Conservation (phyloP, 768 basidiomycete genomes). For the Hygrophoropsis aurantiaca region DNA sequence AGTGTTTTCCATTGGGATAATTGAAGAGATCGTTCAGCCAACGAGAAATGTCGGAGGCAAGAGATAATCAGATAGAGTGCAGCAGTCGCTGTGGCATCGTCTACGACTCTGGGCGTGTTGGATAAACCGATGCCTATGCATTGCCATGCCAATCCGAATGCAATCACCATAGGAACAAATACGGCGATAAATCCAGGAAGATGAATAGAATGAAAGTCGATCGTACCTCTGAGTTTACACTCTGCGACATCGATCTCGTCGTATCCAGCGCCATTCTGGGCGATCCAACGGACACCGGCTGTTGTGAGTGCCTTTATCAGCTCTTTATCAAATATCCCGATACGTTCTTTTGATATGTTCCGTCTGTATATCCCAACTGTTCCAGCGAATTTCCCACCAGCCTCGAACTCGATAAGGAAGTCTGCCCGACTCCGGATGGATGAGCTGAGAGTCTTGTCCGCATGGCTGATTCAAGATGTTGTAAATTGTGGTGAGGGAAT, state of each 20-base stretch:
- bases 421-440: slow-evolving; percentile 41
- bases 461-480: background rate
- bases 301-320: slow-evolving; percentile 44
- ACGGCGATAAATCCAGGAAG: background rate
- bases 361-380: slow-evolving; percentile 52
- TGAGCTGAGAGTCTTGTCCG: slow-evolving; percentile 40
- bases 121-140: slow-evolving; percentile 67
- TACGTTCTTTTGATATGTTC: slow-evolving; percentile 40
- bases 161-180: too few species aligned
- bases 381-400: slow-evolving; percentile 47
- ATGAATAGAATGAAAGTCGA: background rate
- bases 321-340: slow-evolving; percentile 50
- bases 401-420: slow-evolving; percentile 43
- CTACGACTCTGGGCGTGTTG: slow-evolving; percentile 82
- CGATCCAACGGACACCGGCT: slow-evolving; percentile 71
- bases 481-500: too few species aligned
- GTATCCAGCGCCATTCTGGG: slow-evolving; percentile 87
- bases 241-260: slow-evolving; percentile 78
- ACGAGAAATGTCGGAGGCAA: slow-evolving; percentile 64
- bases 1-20: background rate
- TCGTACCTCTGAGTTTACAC: slow-evolving; percentile 64
- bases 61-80: slow-evolving; percentile 77
- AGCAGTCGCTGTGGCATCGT: slow-evolving; percentile 84
- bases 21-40: slow-evolving; percentile 46
- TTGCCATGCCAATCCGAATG: too few species aligned